Base-by-base conservation (phyloP, 2,329 filamentous ascomycete species). In the Orbilia brochopaga region DNA sequence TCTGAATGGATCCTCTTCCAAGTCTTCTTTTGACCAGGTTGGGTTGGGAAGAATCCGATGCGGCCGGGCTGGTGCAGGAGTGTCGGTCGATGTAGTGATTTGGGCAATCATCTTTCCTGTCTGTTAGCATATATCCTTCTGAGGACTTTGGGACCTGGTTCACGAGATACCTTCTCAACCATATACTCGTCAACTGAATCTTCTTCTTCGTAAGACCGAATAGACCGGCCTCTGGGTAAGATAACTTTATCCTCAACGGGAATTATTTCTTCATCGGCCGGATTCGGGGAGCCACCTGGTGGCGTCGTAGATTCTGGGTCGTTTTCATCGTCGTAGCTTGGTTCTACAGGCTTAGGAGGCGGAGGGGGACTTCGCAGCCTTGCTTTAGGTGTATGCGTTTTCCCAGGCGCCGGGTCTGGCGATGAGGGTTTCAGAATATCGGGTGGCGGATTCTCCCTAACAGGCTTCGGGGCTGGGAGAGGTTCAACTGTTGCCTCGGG, bases 1-100 rank as follows among this genome's bases (percentile, higher is more conserved):
- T 59, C 75, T 77, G 51, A 77, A 77, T n/a, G 76, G 67, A 37
- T 77, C 75, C 65, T 76, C 76, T 32, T 76, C 76, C 1, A 75
- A 69, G n/a, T 72, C 67, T 27, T 72, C 60, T 51, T 54, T 65
- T 17, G 67, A 72, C 51, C 55, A 61, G 1, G 55, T 46, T 1
- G 67, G 67, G 17, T 72, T 58, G 17, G 67, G 60, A 8, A 56
- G 24, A 8, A 61, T 52, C 10, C 60, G 67, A 11, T 61, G 55
- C 5, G 60, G 15, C n/a, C 67, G 60, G 2, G 23, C 37, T 30
- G 60, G 60, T 15, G 67, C 67, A 48, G 73, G 74, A 42, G 73
- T 74, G 37, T 72, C 66, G 6, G 64, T 50, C 10, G 73, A 66
- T 32, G 63, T 67, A 37, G 67, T 54, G 19, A 67, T 73, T 55